Evolutionary conservation across 352 stramenopile genomes (phyloP).

Genomic region (Bremia lactucae): DNA sequence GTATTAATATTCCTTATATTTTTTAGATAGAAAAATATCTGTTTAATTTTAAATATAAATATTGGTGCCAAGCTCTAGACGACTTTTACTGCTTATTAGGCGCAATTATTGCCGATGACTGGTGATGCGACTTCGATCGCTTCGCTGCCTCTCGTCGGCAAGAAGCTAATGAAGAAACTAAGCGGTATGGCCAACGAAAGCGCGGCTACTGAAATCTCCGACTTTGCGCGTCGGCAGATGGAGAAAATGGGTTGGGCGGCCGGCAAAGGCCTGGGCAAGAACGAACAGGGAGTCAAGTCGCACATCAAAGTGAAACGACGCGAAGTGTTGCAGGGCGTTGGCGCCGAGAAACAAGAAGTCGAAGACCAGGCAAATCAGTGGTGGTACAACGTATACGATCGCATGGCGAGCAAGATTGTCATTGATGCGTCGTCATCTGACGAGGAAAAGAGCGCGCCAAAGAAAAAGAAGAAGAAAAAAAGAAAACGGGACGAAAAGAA

Average conservation of each 20-base stretch:
- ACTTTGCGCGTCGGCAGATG: constrained; percentile 83
- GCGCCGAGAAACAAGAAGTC: constrained; percentile 61
- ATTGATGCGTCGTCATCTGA: constrained; percentile 35
- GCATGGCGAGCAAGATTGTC: constrained; percentile 80
- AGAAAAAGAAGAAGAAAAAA: constrained; percentile 33
- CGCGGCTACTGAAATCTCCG: constrained; percentile 50
- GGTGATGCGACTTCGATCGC: background rate
- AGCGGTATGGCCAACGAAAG: constrained; percentile 75
- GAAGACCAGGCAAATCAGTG: constrained; percentile 68
- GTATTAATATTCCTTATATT: no score
- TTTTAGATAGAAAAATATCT: no score
- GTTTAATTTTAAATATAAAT: no score
- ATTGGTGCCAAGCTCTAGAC: no score
- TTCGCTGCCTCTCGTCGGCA: constrained; percentile 60
- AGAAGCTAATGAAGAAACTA: constrained; percentile 73
- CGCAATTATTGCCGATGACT: no score
- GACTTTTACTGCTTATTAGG: no score
- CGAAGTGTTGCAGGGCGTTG: constrained; percentile 88
- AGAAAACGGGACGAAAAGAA: constrained; percentile 35
- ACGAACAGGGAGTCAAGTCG: constrained; percentile 87
- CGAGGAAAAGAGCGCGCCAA: no score
- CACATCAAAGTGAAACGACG: constrained; percentile 92
- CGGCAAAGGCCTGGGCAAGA: constrained; percentile 93
- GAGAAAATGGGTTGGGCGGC: constrained; percentile 93
- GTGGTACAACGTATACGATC: constrained; percentile 86